Percentiles rank a stretch among this genome's conserved stretches.
These are phyloP conservation scores for Rhodomyrtus tomentosa DNA, from an alignment of 345 rosid species.

Conservation along the genomic window DNA sequence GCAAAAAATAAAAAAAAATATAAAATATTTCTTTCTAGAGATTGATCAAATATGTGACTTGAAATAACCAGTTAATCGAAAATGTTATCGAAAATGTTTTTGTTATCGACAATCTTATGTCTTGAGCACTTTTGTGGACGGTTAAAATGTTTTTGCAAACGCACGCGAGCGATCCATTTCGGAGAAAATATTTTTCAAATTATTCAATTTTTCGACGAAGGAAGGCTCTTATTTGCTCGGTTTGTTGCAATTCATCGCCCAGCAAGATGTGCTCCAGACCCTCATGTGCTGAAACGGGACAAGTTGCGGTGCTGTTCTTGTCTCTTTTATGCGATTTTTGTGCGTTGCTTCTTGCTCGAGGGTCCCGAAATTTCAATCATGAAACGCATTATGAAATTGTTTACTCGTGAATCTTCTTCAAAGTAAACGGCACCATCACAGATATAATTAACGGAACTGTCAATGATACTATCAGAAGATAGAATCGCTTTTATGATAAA, in stretches of 20 bases:
- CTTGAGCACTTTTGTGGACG: background rate
- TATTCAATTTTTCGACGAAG: no score
- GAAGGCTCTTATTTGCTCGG: background rate
- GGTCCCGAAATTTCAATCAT: background rate
- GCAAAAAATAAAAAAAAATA: background rate
- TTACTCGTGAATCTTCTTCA: background rate
- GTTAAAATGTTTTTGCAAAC: background rate
- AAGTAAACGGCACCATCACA: background rate
- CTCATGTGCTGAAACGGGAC: no score
- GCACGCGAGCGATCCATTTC: fast-evolving
- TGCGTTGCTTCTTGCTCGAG: background rate
- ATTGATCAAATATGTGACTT: background rate
- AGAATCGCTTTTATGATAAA: background rate
- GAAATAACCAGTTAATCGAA: background rate
- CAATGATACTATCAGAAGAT: background rate
- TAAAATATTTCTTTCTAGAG: background rate
- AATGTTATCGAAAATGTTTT: background rate
- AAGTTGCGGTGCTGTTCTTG: background rate
- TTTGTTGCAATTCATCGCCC: background rate
- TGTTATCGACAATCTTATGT: background rate
- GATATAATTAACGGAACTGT: background rate
- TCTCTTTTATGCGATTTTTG: background rate
- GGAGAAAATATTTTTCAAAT: background rate
- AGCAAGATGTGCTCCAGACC: no score
- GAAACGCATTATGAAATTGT: fast-evolving